Conservation (phyloP, 2,329 filamentous ascomycete species). For the Stagonosporopsis chrysanthemi region DNA sequence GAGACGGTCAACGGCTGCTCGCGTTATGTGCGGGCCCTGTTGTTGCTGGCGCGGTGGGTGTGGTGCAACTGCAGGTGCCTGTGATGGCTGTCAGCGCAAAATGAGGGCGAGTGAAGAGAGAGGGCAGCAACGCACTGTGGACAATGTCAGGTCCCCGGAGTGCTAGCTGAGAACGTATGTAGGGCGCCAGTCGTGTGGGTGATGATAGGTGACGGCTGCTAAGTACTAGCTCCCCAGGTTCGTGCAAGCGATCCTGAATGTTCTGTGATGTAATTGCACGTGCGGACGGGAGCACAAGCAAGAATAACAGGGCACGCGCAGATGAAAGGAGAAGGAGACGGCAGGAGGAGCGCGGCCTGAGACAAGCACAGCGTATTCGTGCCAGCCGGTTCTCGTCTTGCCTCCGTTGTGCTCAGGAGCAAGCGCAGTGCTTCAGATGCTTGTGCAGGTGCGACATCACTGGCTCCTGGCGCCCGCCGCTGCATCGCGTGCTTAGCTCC, state of each 20-base stretch:
- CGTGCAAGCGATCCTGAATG: slow-evolving; percentile 12
- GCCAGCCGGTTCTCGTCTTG: not conserved
- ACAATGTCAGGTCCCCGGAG: slow-evolving; percentile 2
- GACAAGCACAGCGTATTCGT: not conserved
- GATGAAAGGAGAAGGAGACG: not conserved
- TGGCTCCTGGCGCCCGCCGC: slow-evolving; percentile 7
- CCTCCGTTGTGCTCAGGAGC: slow-evolving; percentile 7
- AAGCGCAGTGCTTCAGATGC: slow-evolving; percentile 20
- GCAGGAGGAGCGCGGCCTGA: not conserved
- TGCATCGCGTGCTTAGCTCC: slow-evolving; percentile 18
- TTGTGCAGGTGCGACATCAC: slow-evolving; percentile 9
- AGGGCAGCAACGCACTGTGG: slow-evolving; percentile 1
- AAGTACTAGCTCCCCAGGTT: slow-evolving; percentile 25
- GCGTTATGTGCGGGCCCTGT: slow-evolving; percentile 21
- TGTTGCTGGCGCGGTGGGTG: slow-evolving; percentile 5
- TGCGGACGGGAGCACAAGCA: slow-evolving; percentile 29
- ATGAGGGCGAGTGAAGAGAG: slow-evolving; percentile 1
- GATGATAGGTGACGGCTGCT: slow-evolving; percentile 21
- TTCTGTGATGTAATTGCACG: slow-evolving; percentile 40
- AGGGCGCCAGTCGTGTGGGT: slow-evolving; percentile 21
- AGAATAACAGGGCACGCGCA: slow-evolving; percentile 23
- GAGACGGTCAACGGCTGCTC: slow-evolving; percentile 21
- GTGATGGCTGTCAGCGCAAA: slow-evolving; percentile 5
- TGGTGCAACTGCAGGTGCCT: slow-evolving; percentile 8
- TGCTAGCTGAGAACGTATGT: slow-evolving; percentile 16